Evolutionary conservation across 805 yeast genomes (phyloP).

Genomic region (Kodamaea hsintzibuensis): DNA sequence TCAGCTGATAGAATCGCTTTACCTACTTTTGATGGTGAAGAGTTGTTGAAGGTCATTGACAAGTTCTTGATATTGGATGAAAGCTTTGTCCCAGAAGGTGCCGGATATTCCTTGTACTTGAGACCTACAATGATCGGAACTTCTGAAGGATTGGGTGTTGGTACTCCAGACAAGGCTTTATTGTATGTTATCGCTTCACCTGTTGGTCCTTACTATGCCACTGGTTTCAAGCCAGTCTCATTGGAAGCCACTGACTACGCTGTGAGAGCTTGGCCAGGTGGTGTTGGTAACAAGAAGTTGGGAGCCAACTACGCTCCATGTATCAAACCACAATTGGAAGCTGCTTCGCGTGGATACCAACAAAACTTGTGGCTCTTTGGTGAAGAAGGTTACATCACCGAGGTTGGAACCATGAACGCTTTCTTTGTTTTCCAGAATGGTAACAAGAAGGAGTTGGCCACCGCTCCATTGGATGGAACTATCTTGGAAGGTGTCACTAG

Average conservation of each 20-base stretch:
- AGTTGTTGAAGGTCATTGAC: slow-evolving; percentile 72
- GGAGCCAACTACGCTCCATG: slow-evolving; percentile 99
- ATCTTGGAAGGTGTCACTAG: slow-evolving; percentile 96
- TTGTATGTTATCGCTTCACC: slow-evolving; percentile 90
- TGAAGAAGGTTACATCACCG: slow-evolving; percentile 81
- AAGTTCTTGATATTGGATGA: slow-evolving; percentile 74
- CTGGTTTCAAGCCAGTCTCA: slow-evolving; percentile 94
- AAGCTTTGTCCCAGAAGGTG: slow-evolving; percentile 77
- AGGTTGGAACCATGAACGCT: slow-evolving; percentile 97
- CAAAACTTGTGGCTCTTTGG: slow-evolving; percentile 98
- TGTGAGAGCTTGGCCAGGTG: slow-evolving; percentile 99
- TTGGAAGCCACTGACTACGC: slow-evolving; percentile 95
- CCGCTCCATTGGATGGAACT: slow-evolving; percentile 97
- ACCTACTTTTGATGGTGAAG: slow-evolving; percentile 81
- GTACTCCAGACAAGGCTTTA: slow-evolving; percentile 77
- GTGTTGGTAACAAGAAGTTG: slow-evolving; percentile 92
- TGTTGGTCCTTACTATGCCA: slow-evolving; percentile 93
- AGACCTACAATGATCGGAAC: slow-evolving; percentile 98
- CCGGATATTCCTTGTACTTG: slow-evolving; percentile 88
- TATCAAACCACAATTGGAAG: slow-evolving; percentile 84
- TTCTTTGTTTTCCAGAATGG: slow-evolving; percentile 81
- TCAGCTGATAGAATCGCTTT: slow-evolving; percentile 88
- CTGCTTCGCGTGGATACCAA: slow-evolving; percentile 88
- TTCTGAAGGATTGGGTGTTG: slow-evolving; percentile 83
- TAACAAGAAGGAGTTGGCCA: slow-evolving; percentile 84